A percentile compares a stretch with the other conserved stretches of the same genome.
Evolutionary conservation across 352 stramenopile species (phyloP).

Genomic region (Phytophthora cactorum): DNA sequence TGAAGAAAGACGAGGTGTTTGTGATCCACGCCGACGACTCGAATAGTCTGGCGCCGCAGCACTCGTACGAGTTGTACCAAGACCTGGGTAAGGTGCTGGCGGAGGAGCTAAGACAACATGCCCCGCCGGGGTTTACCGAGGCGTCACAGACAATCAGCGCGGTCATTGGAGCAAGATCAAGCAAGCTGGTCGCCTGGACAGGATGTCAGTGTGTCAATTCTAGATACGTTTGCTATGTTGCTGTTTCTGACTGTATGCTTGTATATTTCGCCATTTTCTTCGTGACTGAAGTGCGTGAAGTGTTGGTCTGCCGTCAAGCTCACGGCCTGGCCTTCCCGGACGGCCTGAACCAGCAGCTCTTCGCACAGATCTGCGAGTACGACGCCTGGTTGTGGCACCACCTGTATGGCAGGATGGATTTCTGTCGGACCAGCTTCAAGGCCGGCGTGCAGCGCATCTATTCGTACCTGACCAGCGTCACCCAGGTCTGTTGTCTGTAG

Average conservation of each 20-base stretch:
- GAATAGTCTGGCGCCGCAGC: conserved; percentile 60
- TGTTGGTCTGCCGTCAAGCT: conserved; percentile 68
- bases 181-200: conserved; percentile 66
- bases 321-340: conserved; percentile 65
- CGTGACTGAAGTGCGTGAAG: conserved; percentile 62
- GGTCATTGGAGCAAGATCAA: conserved; percentile 45
- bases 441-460: conserved; percentile 63
- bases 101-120: conserved; percentile 56
- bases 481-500: conserved; percentile 35
- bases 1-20: conserved; percentile 15
- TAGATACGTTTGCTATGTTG: background rate
- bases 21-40: conserved; percentile 62
- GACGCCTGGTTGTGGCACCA: conserved; percentile 82
- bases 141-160: conserved; percentile 48
- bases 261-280: background rate
- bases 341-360: conserved; percentile 63
- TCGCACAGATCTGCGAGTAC: conserved; percentile 63
- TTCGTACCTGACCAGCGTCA: conserved; percentile 48
- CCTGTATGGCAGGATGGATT: conserved; percentile 71
- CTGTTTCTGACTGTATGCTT: conserved; percentile 10
- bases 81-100: conserved; percentile 56
- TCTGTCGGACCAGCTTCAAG: conserved; percentile 69
- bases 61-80: conserved; percentile 71
- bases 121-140: conserved; percentile 47
- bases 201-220: conserved; percentile 46